A percentile compares a stretch with the other conserved stretches of the same genome.
Conservation (phyloP, 2,329 filamentous ascomycete genomes). For the Cladosporium colombiae region DNA sequence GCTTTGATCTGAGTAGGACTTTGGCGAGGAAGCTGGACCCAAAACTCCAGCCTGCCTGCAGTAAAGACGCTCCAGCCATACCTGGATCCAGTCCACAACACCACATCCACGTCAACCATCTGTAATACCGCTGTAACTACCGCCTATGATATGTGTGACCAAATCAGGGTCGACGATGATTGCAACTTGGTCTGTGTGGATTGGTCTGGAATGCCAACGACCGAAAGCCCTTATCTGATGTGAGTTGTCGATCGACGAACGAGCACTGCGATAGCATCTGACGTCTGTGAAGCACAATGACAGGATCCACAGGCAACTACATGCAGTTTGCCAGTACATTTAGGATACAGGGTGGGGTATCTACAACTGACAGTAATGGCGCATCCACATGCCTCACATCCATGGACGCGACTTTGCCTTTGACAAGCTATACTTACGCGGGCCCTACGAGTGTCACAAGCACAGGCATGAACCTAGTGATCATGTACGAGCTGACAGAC, state of each 20-base stretch:
- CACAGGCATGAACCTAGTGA: neutral
- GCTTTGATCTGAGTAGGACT: neutral
- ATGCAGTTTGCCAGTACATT: neutral
- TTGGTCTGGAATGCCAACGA: neutral
- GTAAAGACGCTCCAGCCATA: neutral
- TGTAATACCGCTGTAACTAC: neutral
- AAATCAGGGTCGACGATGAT: neutral
- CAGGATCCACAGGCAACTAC: neutral
- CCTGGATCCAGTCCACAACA: constrained; percentile 9
- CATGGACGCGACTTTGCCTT: neutral
- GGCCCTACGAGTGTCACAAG: constrained; percentile 3
- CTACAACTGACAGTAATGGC: constrained; percentile 11
- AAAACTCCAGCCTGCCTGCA: neutral
- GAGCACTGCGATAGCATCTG: neutral
- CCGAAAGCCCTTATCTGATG: neutral
- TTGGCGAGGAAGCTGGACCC: constrained; percentile 7
- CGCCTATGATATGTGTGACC: neutral
- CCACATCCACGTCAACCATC: neutral
- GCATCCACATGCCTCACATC: neutral
- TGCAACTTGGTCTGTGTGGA: constrained; percentile 8
- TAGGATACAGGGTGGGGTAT: neutral
- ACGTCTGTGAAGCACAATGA: neutral
- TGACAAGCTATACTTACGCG: neutral
- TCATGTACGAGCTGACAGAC: neutral
- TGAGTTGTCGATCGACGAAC: neutral